Base-by-base conservation (phyloP, 441 rosid genomes). In the Erodium texanum region DNA sequence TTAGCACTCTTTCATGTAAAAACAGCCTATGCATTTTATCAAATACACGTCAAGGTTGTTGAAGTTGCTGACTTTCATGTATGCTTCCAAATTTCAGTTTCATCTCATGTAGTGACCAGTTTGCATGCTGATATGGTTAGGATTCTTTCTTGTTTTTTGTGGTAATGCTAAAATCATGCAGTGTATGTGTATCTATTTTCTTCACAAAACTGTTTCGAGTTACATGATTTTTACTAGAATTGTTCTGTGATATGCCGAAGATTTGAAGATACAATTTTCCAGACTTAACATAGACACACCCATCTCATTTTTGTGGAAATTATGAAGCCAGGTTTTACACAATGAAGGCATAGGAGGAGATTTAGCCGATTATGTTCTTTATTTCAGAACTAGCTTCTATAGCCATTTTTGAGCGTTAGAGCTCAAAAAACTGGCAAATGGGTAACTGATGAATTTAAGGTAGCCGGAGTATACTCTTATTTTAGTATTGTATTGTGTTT, bases 121-220 rank as follows among this genome's bases (percentile, higher is more conserved):
- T 27, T 27, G 29, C 29, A 3, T n/a, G 36, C 19, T 48, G 38
- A 59, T 24, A 61, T 18, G 4, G n/a, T n/a, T n/a, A n/a, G n/a
- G n/a, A n/a, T n/a, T n/a, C n/a, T n/a, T 59, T 73, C 24, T 38
- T 68, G 16, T 64, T 73, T 0, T 71, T 16, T 48, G 69, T 18
- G 59, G 4, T 54, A 6, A 18, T 19, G 61, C 61, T 19, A 20
- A 54, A 54, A 54, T 54, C 61, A 54, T 54, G 61, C 24, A 18
- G 61, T 5, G 7, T 54, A 54, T 54, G 22, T 20, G 29, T 27
- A 27, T 27, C 2, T 27, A 27, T 27, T 27, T 27, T 27, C 2
- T 27, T 27, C 29, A 27, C 29, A 27, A 27, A 27, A 27, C 29
- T 1, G 1, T 54, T 19, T 54, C 61, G 14, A 41, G 48, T 41